Conservation (phyloP, 1,284 basidiomycete species). For the Puccinia novopanici region DNA sequence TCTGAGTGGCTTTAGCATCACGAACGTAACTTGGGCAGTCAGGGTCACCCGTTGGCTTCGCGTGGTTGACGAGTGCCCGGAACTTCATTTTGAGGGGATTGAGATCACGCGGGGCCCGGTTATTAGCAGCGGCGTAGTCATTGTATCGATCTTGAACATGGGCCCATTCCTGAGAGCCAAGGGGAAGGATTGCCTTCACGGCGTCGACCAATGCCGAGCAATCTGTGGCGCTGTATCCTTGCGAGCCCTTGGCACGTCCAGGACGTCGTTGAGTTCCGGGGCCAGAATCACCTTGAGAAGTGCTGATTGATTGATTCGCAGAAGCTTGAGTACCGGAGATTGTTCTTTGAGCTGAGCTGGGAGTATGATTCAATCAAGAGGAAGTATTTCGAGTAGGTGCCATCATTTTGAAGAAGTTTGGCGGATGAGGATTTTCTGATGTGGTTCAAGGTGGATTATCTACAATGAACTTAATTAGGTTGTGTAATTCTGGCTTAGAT, state of each 20-base stretch:
- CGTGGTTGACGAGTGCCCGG: neutral
- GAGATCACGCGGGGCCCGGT: neutral
- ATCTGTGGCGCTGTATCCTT: neutral
- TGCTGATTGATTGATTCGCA: too few species aligned
- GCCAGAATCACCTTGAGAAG: too few species aligned
- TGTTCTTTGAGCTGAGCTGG: too few species aligned
- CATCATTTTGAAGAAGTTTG: too few species aligned
- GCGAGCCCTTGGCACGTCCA: neutral
- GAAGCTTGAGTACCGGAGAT: too few species aligned
- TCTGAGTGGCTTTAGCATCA: neutral
- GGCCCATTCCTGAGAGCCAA: neutral
- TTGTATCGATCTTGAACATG: neutral
- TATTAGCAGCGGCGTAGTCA: neutral
- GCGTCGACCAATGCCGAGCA: neutral
- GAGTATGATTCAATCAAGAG: too few species aligned
- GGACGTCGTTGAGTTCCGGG: neutral
- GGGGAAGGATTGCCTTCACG: neutral
- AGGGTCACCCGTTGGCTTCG: neutral
- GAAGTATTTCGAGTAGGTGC: too few species aligned
- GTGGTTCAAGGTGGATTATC: too few species aligned
- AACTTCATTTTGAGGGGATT: neutral
- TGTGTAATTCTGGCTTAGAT: too few species aligned
- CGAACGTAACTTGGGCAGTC: neutral
- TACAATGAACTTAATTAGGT: too few species aligned
- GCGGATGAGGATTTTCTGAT: too few species aligned